phyloP scores from a whole-genome alignment of 495 filamentous ascomycete genomes.

The Lasiosphaeria hispida region DNA sequence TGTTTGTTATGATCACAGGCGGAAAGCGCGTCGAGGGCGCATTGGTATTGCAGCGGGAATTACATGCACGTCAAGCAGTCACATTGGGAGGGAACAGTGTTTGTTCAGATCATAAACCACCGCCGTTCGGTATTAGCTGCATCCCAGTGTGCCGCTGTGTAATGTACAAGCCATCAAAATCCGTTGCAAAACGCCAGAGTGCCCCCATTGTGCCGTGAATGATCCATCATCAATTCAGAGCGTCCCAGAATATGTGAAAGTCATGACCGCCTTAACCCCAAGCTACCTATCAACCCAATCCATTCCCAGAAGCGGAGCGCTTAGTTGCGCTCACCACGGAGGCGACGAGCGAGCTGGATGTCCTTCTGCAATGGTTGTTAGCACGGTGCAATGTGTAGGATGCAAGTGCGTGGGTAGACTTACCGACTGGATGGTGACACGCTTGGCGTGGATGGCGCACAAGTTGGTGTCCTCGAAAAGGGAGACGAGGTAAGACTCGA shows the following conservation, averaged over 20 bases:
- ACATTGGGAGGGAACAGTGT: too few species aligned
- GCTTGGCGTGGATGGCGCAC: conserved; percentile 99
- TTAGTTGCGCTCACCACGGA: conserved; percentile 87
- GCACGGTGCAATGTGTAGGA: conserved; percentile 13
- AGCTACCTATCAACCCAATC: conserved; percentile 13
- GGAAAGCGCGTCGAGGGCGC: too few species aligned
- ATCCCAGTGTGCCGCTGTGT: conserved; percentile 13
- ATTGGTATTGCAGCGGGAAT: too few species aligned
- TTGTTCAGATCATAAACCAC: not conserved
- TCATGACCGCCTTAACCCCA: conserved; percentile 35
- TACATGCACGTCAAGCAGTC: too few species aligned
- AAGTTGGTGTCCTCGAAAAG: conserved; percentile 99
- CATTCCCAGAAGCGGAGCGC: conserved; percentile 11
- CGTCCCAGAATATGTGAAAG: conserved; percentile 23
- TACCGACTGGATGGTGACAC: conserved; percentile 83
- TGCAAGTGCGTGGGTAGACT: conserved; percentile 18
- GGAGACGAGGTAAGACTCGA: conserved; percentile 99
- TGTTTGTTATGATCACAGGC: too few species aligned
- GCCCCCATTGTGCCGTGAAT: conserved; percentile 26
- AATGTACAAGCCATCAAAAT: conserved; percentile 39
- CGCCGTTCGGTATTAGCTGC: conserved; percentile 4
- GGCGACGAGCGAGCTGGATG: conserved; percentile 94
- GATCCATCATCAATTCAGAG: conserved; percentile 28
- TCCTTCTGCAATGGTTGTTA: conserved; percentile 66
- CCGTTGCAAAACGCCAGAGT: conserved; percentile 42